These are phyloP conservation scores for Phytophthora pisi DNA, from an alignment of 352 stramenopile species.

Conservation along the genomic window DNA sequence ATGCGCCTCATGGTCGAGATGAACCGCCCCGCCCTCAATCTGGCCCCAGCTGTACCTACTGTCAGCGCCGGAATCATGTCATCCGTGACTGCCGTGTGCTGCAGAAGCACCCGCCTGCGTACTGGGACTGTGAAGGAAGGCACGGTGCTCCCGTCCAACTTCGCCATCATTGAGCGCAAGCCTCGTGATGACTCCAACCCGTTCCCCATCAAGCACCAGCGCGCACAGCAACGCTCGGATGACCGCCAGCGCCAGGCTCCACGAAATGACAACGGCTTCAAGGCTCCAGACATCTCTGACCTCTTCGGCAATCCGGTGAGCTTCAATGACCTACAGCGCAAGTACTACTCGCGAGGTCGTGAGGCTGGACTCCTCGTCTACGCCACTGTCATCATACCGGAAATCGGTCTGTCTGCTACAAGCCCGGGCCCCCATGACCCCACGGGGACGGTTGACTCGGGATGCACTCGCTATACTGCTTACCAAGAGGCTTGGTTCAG, in stretches of 20 bases:
- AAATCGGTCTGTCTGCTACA: constrained; percentile 6
- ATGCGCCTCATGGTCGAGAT: too few species aligned
- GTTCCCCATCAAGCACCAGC: background rate
- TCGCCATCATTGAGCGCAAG: background rate
- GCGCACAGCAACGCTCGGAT: too few species aligned
- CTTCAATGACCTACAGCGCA: background rate
- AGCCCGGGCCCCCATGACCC: constrained; percentile 2
- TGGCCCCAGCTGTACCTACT: too few species aligned
- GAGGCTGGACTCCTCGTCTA: constrained; percentile 10
- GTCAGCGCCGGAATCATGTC: too few species aligned
- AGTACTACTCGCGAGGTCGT: background rate
- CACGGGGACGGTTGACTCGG: constrained; percentile 17
- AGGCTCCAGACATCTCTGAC: too few species aligned
- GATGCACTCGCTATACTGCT: constrained; percentile 6
- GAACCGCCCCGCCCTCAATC: too few species aligned
- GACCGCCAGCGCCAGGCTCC: too few species aligned
- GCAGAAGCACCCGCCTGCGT: constrained; percentile 13
- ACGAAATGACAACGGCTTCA: too few species aligned
- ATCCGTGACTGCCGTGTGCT: constrained; percentile 20
- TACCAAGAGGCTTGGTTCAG: constrained; percentile 17
- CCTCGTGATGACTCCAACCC: too few species aligned
- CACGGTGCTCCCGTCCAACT: constrained; percentile 17
- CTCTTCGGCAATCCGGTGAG: constrained; percentile 8
- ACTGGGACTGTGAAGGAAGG: constrained; percentile 15
- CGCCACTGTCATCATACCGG: background rate